Conservation (phyloP, 2,329 filamentous ascomycete genomes). For the Talaromyces pinophilus region DNA sequence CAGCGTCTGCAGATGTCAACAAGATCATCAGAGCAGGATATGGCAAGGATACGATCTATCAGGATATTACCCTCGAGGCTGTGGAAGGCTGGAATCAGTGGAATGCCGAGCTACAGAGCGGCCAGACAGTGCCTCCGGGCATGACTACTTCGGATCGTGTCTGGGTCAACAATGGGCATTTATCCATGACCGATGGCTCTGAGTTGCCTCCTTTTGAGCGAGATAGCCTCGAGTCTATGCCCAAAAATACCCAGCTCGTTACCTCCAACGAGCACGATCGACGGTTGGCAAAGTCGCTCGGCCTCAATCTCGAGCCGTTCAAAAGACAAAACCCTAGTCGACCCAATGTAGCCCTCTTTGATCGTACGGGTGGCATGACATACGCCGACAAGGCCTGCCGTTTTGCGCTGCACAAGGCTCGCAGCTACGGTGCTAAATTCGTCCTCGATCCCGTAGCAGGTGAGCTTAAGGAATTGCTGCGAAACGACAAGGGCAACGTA, state of each 20-base stretch:
- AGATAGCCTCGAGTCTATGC: conserved; percentile 11
- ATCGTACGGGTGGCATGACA: conserved; percentile 49
- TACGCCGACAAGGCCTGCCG: conserved; percentile 52
- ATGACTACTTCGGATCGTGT: conserved; percentile 41
- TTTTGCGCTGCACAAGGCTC: conserved; percentile 49
- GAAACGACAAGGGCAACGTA: conserved; percentile 28
- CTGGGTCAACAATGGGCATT: conserved; percentile 44
- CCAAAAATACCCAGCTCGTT: conserved; percentile 12
- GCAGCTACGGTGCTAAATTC: conserved; percentile 45
- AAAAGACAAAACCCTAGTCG: conserved; percentile 11
- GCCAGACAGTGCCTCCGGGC: conserved; percentile 38
- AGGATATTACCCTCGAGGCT: conserved; percentile 49
- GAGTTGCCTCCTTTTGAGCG: conserved; percentile 10
- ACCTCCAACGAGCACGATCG: not conserved
- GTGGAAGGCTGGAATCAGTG: conserved; percentile 48
- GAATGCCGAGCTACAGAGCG: conserved; percentile 39
- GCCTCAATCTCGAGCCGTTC: conserved; percentile 13
- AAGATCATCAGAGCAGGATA: conserved; percentile 50
- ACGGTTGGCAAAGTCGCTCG: conserved; percentile 3
- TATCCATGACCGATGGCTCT: conserved; percentile 2
- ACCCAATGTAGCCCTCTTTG: conserved; percentile 33
- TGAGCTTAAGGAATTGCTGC: conserved; percentile 32
- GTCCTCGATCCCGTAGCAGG: conserved; percentile 41
- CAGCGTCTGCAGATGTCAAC: conserved; percentile 50
- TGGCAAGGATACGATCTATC: conserved; percentile 50